Evolutionary conservation across 2,329 filamentous ascomycete genomes (phyloP).

Genomic region (Alternaria ventricosa): DNA sequence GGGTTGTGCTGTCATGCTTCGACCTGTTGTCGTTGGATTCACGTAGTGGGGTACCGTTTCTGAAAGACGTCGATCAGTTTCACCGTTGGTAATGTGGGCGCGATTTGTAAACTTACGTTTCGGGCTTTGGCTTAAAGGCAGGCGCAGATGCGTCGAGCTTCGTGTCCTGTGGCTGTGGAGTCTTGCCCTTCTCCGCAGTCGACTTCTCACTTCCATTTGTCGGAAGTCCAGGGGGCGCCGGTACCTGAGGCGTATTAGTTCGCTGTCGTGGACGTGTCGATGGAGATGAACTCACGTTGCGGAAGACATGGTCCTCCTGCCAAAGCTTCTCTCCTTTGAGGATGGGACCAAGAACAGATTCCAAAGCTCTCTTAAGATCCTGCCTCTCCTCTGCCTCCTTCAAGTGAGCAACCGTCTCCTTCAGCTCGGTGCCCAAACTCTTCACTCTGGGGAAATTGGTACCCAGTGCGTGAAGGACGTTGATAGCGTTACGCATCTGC

Average conservation of each 20-base stretch:
- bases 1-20: slow-evolving; percentile 18
- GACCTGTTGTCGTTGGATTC: slow-evolving; percentile 22
- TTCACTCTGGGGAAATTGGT: slow-evolving; percentile 88
- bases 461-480: slow-evolving; percentile 79
- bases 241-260: slow-evolving; percentile 26
- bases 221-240: slow-evolving; percentile 26
- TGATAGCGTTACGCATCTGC: slow-evolving; percentile 96
- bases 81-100: background rate
- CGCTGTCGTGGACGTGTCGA: background rate
- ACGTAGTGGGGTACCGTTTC: slow-evolving; percentile 33
- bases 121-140: slow-evolving; percentile 66
- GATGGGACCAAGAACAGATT: slow-evolving; percentile 73
- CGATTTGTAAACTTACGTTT: slow-evolving; percentile 33
- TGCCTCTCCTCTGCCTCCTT: slow-evolving; percentile 66
- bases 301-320: slow-evolving; percentile 78
- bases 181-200: slow-evolving; percentile 46
- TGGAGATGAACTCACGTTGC: slow-evolving; percentile 59
- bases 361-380: slow-evolving; percentile 77
- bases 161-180: slow-evolving; percentile 51
- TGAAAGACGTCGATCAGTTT: slow-evolving; percentile 25
- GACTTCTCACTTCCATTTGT: slow-evolving; percentile 41
- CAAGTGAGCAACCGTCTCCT: slow-evolving; percentile 69
- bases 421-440: slow-evolving; percentile 77
- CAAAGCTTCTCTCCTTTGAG: slow-evolving; percentile 71
- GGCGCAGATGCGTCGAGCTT: slow-evolving; percentile 63